Conservation (phyloP, 257 asterid species). For the Solanum arcanum region DNA sequence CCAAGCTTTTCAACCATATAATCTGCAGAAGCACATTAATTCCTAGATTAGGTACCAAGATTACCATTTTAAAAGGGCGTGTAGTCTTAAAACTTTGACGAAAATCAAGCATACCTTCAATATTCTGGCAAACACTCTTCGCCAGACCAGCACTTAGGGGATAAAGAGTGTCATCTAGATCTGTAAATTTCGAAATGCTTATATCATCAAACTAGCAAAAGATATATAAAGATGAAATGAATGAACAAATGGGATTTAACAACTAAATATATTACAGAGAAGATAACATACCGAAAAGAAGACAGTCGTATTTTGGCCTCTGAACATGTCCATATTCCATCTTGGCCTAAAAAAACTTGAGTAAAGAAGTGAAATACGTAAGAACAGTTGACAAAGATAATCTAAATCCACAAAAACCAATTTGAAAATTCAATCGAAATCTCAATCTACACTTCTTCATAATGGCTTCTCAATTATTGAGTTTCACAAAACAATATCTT, state of each 20-base stretch:
- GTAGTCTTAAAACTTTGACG: neutral
- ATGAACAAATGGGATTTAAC: neutral
- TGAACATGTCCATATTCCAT: conserved; percentile 78
- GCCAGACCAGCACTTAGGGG: conserved; percentile 82
- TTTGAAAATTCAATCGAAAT: conserved; percentile 6
- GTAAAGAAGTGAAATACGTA: conserved; percentile 18
- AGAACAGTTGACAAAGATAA: conserved; percentile 21
- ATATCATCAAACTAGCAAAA: neutral
- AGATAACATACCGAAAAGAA: conserved; percentile 65
- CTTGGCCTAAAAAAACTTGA: conserved; percentile 26
- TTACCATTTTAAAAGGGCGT: neutral
- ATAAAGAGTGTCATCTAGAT: conserved; percentile 93
- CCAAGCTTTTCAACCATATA: conserved; percentile 78
- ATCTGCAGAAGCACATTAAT: conserved; percentile 23
- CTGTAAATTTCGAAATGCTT: conserved; percentile 17
- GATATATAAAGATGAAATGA: neutral
- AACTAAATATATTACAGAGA: neutral
- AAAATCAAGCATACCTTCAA: conserved; percentile 41
- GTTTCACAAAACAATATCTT: neutral
- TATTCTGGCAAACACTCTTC: conserved; percentile 47
- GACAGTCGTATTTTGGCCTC: conserved; percentile 77
- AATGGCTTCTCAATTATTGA: neutral
- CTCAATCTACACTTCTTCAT: conserved; percentile 16
- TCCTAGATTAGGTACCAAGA: neutral
- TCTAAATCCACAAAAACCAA: conserved; percentile 4